Evolutionary conservation across 768 basidiomycete genomes (phyloP).

Genomic region (Hypholoma fasciculare): DNA sequence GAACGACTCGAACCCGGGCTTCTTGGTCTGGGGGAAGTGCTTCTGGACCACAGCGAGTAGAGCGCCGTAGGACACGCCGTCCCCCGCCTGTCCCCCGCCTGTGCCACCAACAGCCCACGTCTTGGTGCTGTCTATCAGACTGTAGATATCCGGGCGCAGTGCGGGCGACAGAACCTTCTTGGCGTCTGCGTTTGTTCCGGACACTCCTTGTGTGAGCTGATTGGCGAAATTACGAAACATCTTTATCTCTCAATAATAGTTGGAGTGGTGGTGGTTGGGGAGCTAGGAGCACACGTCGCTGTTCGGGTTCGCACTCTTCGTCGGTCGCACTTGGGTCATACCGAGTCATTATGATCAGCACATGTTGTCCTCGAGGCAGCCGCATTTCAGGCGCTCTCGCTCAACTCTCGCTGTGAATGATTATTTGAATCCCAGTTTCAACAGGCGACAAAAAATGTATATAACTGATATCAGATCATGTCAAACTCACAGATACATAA

Average conservation of each 20-base stretch:
- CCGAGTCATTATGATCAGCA: conserved; percentile 17
- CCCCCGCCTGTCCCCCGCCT: conserved; percentile 46
- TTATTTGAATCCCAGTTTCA: not conserved
- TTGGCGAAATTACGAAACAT: conserved; percentile 51
- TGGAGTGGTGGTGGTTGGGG: conserved; percentile 6
- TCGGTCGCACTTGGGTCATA: conserved; percentile 9
- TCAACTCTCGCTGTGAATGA: conserved; percentile 6
- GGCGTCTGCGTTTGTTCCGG: conserved; percentile 28
- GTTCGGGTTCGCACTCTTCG: conserved; percentile 4
- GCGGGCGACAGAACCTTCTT: conserved; percentile 49
- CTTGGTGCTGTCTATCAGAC: conserved; percentile 45
- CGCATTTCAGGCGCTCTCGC: conserved; percentile 4
- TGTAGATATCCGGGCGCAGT: conserved; percentile 52
- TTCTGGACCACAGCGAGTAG: conserved; percentile 47
- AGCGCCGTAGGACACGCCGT: conserved; percentile 49
- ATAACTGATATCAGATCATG: no score
- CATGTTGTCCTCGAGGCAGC: conserved; percentile 41
- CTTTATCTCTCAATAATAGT: conserved; percentile 12
- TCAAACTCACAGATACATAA: not conserved
- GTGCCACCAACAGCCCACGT: conserved; percentile 34
- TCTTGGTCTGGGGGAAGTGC: conserved; percentile 45
- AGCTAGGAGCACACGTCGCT: not conserved
- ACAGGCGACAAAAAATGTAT: not conserved
- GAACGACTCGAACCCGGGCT: conserved; percentile 45
- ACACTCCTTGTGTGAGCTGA: conserved; percentile 34